Percentiles rank a stretch among this genome's conserved stretches.
Conservation (phyloP, 345 rosid species). For the Hibiscus syriacus region DNA sequence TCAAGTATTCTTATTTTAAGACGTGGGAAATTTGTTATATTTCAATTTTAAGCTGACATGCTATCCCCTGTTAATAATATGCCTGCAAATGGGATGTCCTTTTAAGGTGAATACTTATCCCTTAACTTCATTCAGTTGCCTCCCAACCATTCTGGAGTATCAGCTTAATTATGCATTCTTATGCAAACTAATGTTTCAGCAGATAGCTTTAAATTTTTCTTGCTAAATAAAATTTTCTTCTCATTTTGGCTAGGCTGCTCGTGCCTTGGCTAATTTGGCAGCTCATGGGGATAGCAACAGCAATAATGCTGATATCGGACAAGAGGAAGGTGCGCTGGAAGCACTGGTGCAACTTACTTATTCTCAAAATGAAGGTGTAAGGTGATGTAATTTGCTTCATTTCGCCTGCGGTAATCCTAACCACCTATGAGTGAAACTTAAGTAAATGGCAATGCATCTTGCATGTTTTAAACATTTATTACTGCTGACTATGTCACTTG, state of each 20-base stretch:
- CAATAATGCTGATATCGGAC: constrained; percentile 87
- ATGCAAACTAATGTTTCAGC: neutral
- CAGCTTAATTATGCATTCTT: neutral
- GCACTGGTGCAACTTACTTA: constrained; percentile 83
- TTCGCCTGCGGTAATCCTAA: too few species aligned
- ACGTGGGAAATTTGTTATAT: too few species aligned
- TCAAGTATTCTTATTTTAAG: too few species aligned
- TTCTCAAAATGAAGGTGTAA: constrained; percentile 84
- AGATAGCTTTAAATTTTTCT: neutral
- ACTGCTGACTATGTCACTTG: neutral
- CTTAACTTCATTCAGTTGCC: neutral
- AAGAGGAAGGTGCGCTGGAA: constrained; percentile 87
- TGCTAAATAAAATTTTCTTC: neutral
- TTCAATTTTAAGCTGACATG: too few species aligned
- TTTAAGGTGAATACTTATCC: too few species aligned
- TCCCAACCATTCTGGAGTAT: neutral
- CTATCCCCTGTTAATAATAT: too few species aligned
- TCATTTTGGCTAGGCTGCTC: constrained; percentile 58
- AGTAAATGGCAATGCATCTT: too few species aligned
- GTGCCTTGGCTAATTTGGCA: constrained; percentile 93
- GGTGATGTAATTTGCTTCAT: constrained; percentile 25
- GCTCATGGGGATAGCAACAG: constrained; percentile 97
- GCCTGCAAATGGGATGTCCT: too few species aligned
- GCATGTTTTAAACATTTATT: neutral
- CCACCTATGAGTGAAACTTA: neutral